Base-by-base conservation (phyloP, 1,139 yeast species). In the Geotrichum macrosporum region DNA sequence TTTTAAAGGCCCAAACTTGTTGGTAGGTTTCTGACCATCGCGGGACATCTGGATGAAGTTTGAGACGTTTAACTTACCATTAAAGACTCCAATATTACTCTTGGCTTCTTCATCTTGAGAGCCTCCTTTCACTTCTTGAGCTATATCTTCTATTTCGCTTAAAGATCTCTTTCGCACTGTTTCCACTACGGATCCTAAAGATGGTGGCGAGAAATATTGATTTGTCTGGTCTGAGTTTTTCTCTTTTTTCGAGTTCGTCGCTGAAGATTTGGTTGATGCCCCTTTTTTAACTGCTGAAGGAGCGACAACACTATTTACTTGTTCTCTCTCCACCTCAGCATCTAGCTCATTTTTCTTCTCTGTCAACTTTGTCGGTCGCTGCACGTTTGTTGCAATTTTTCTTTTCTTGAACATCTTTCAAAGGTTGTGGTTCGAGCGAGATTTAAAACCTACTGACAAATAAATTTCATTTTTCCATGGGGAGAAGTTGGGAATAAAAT, bases 1-100 rank as follows among this genome's bases (percentile, higher is more conserved):
- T 37, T 70, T 71, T 51, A 69, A 63, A 10, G 72, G 71, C 1
- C 70, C 71, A 18, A 62, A 50, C n/a, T 55, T 60, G 22, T 27
- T 34, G 1, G 33, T n/a, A 1, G 32, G 8, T 9, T 24, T 20
- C n/a, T n/a, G n/a, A 18, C 29, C 37, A n/a, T 36, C 40, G 3
- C 26, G 16, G 5, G 49, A 18, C 21, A 32, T 31, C n/a, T 26
- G 26, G 15, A 41, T 40, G 19, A 46, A 46, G 10, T 41, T 46
- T 22, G 49, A 41, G 10, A 46, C 49, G 18, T 46, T 36, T 19
- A 41, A 16, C 31, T 46, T 46, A 8, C 49, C 49, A 31, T 46
- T 46, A 33, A 41, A 46, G 3, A 36, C 45, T n/a, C 49, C 49
- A 24, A 46, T 30, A 13, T 24, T 22, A 24, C 45, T 41, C 34